Conservation (phyloP, 2,329 filamentous ascomycete genomes). For the Exophiala mesophila region DNA sequence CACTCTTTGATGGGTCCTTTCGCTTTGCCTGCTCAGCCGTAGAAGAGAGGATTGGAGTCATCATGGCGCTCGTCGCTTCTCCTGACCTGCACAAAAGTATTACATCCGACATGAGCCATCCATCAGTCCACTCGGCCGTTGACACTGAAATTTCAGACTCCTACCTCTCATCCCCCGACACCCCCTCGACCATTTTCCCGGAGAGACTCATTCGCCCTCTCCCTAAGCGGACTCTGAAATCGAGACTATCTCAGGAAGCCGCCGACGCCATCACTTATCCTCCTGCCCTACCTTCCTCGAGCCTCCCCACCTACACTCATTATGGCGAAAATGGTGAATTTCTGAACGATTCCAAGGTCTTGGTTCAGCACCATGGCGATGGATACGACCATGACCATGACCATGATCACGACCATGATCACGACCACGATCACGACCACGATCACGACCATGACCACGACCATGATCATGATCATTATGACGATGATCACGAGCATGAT, state of each 20-base stretch:
- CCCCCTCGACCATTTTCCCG: conserved; percentile 73
- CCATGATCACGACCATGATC: conserved; percentile 24
- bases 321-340: conserved; percentile 53
- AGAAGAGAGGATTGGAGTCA: background rate
- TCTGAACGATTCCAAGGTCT: conserved; percentile 42
- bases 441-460: conserved; percentile 18
- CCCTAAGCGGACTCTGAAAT: conserved; percentile 81
- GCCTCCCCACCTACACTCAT: conserved; percentile 72
- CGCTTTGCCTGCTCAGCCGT: background rate
- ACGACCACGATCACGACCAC: conserved; percentile 21
- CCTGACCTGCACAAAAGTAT: background rate
- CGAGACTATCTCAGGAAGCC: conserved; percentile 78
- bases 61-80: background rate
- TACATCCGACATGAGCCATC: background rate
- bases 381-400: conserved; percentile 25
- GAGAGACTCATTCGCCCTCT: conserved; percentile 90
- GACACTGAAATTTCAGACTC: conserved; percentile 35
- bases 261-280: conserved; percentile 80
- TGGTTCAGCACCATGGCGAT: conserved; percentile 42
- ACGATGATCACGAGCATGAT: conserved; percentile 28
- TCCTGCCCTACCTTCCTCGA: conserved; percentile 63
- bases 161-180: conserved; percentile 57
- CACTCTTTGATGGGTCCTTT: background rate
- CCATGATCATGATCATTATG: conserved; percentile 33
- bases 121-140: background rate